A percentile compares a stretch with the other conserved stretches of the same genome.
These are phyloP conservation scores for Aspergillus indologenus DNA, from an alignment of 495 filamentous ascomycete species.

Conservation along the genomic window DNA sequence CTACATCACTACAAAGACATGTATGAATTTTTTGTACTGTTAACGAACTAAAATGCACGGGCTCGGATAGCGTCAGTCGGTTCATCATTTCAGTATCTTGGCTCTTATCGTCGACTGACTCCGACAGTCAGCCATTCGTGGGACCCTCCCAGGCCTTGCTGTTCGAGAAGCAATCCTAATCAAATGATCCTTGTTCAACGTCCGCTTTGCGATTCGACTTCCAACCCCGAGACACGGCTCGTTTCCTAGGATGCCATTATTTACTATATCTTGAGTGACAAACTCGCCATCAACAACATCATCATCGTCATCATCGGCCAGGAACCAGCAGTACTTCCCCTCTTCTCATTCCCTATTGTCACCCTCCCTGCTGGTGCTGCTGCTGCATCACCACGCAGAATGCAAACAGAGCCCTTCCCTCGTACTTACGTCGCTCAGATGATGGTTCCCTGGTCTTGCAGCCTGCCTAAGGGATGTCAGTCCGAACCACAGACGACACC, in stretches of 20 bases:
- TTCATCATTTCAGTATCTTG: neutral
- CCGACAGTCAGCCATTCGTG: constrained; percentile 1
- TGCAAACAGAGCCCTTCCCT: neutral
- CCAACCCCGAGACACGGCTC: constrained; percentile 10
- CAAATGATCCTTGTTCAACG: constrained; percentile 3
- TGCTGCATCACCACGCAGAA: neutral
- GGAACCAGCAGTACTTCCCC: constrained; percentile 2
- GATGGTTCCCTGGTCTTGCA: neutral
- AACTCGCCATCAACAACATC: constrained; percentile 11
- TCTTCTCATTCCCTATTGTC: neutral
- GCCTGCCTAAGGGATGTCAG: neutral
- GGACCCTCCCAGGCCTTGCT: neutral
- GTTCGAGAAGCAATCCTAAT: neutral
- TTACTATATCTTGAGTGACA: neutral
- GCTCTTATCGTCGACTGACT: constrained; percentile 4
- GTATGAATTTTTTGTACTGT: neutral
- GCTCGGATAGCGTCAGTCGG: neutral
- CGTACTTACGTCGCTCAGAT: constrained; percentile 3
- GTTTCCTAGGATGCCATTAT: constrained; percentile 12
- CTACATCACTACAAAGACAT: neutral
- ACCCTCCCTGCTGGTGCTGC: neutral
- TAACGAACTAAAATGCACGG: neutral
- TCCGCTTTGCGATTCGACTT: neutral
- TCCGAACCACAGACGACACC: constrained; percentile 6
- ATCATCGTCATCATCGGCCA: constrained; percentile 3